A percentile compares a stretch with the other conserved stretches of the same genome.
phyloP scores from a whole-genome alignment of 108 stramenopile genomes.

The Conticribra weissflogii region DNA sequence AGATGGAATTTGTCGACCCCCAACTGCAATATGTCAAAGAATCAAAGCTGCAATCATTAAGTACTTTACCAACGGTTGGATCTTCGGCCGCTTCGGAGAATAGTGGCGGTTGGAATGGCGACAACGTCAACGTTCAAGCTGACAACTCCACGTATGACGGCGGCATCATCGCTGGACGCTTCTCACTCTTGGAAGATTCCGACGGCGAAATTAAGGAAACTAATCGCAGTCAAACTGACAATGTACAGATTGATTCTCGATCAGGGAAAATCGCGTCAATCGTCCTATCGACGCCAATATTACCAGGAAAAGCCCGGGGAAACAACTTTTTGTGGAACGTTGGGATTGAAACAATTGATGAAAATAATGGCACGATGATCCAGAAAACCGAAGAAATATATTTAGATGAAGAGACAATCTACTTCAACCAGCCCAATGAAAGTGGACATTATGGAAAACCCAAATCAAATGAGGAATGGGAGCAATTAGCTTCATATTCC shows the following conservation, averaged over 20 bases:
- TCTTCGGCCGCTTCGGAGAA: too few species aligned
- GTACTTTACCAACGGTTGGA: neutral
- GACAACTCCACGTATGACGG: too few species aligned
- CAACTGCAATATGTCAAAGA: neutral
- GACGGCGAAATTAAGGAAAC: neutral
- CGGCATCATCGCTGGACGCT: too few species aligned
- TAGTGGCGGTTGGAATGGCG: too few species aligned
- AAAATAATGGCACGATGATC: neutral
- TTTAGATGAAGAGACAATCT: neutral
- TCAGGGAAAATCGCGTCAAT: neutral
- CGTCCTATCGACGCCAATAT: neutral
- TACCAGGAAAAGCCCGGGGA: slow-evolving; percentile 3
- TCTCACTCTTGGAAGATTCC: neutral
- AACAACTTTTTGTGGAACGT: slow-evolving; percentile 20
- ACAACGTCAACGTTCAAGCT: neutral
- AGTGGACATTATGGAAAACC: too few species aligned
- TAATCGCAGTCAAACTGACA: too few species aligned
- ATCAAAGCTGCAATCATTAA: neutral
- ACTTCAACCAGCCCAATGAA: too few species aligned
- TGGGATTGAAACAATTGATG: neutral
- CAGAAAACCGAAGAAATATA: neutral
- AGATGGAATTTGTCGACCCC: neutral
- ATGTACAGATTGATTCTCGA: slow-evolving; percentile 2
- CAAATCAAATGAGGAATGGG: too few species aligned
- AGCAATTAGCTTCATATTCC: too few species aligned